Percentiles rank a stretch among this genome's conserved stretches.
phyloP scores from a whole-genome alignment of 2,329 filamentous ascomycete species.

The Leptographium procerum region DNA sequence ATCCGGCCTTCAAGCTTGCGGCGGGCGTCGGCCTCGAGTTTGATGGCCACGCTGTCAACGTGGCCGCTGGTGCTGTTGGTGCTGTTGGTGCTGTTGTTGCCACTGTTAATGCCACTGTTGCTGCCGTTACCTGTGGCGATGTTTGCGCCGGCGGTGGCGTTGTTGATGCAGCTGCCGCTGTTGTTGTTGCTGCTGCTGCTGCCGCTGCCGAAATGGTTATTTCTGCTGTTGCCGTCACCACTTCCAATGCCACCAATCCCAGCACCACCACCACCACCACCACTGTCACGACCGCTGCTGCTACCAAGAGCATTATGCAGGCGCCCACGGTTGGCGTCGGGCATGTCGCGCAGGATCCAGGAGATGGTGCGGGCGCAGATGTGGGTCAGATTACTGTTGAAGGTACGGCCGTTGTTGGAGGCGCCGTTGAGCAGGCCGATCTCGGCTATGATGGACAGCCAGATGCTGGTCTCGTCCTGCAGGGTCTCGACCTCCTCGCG shows the following conservation, averaged over 20 bases:
- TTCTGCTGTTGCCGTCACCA: too few species aligned
- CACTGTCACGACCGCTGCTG: constrained; percentile 28
- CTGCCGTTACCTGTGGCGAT: too few species aligned
- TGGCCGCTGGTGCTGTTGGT: constrained; percentile 34
- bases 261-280: too few species aligned
- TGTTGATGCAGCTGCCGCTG: constrained; percentile 36
- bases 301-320: constrained; percentile 23
- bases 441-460: constrained; percentile 57
- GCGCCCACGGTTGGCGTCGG: constrained; percentile 1
- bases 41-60: constrained; percentile 26
- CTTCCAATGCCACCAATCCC: too few species aligned
- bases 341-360: constrained; percentile 41
- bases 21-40: constrained; percentile 10
- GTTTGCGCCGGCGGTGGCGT: too few species aligned
- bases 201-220: neutral
- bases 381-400: constrained; percentile 31
- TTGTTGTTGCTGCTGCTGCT: constrained; percentile 18
- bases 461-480: constrained; percentile 55
- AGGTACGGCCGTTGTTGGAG: constrained; percentile 24
- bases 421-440: constrained; percentile 30
- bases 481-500: constrained; percentile 47
- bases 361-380: constrained; percentile 40
- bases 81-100: neutral
- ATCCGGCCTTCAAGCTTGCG: constrained; percentile 7
- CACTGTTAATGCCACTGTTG: too few species aligned